Evolutionary conservation across 2,329 filamentous ascomycete genomes (phyloP).

Genomic region (Pseudodiploospora longispora): DNA sequence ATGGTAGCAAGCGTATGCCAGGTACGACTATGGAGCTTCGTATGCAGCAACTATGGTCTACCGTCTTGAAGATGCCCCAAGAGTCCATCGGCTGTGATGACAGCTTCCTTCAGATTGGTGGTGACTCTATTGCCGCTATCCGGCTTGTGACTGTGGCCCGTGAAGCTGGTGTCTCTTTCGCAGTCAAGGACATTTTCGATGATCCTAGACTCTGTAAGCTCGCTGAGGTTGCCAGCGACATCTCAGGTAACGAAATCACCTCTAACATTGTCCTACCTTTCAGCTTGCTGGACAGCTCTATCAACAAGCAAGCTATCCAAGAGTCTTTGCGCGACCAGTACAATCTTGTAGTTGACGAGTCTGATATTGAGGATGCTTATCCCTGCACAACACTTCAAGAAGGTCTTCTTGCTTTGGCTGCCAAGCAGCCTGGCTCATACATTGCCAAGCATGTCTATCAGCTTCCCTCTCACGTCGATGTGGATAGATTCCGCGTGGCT

Average conservation of each 20-base stretch:
- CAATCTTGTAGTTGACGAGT: too few species aligned
- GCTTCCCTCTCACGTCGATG: too few species aligned
- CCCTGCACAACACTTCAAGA: constrained; percentile 28
- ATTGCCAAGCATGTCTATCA: not conserved
- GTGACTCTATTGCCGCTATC: constrained; percentile 4
- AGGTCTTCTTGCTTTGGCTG: constrained; percentile 23
- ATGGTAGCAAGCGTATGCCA: constrained; percentile 10
- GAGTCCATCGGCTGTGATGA: not conserved
- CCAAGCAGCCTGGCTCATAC: constrained; percentile 12
- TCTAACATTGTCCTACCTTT: too few species aligned
- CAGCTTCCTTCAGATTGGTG: constrained; percentile 5
- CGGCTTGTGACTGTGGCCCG: not conserved
- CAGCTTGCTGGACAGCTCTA: too few species aligned
- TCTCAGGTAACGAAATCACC: too few species aligned
- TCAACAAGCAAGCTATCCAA: too few species aligned
- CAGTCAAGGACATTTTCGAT: not conserved
- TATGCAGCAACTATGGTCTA: constrained; percentile 1
- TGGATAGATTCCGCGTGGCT: too few species aligned
- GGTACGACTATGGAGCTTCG: constrained; percentile 12
- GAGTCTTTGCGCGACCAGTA: too few species aligned
- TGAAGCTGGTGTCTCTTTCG: too few species aligned
- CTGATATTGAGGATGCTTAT: constrained; percentile 22
- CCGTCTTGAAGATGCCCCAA: not conserved
- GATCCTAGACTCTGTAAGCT: not conserved
- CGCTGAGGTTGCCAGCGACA: too few species aligned